A percentile compares a stretch with the other conserved stretches of the same genome.
Evolutionary conservation across 345 rosid species (phyloP).

Genomic region (Eutrema japonicum): DNA sequence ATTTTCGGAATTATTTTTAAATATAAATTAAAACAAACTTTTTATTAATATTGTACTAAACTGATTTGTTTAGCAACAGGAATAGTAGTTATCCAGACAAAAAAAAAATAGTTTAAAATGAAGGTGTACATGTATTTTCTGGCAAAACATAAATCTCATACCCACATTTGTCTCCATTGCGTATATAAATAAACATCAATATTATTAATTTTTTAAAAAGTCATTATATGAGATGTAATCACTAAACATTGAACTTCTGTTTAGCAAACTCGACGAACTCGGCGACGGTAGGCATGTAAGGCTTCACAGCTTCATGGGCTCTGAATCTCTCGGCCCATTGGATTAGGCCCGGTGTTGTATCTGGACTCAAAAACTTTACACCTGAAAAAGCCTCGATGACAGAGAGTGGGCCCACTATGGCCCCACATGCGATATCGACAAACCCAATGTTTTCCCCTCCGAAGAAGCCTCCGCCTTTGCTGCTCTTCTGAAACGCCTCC

Average conservation of each 20-base stretch:
- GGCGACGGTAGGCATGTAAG: constrained; percentile 61
- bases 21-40: too few species aligned
- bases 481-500: constrained; percentile 55
- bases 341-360: constrained; percentile 54
- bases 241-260: constrained; percentile 36
- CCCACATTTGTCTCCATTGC: constrained; percentile 1
- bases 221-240: constrained; percentile 6
- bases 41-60: too few species aligned
- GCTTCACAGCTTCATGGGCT: constrained; percentile 63
- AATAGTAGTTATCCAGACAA: too few species aligned
- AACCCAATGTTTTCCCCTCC: constrained; percentile 70
- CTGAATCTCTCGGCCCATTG: constrained; percentile 63
- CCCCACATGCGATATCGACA: constrained; percentile 67
- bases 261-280: constrained; percentile 52
- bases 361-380: constrained; percentile 49
- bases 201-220: not conserved
- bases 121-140: not conserved
- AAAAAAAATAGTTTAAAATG: too few species aligned
- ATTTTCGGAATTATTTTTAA: too few species aligned
- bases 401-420: constrained; percentile 58
- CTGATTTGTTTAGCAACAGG: too few species aligned
- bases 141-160: not conserved
- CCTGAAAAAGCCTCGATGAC: constrained; percentile 48
- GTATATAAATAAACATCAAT: not conserved
- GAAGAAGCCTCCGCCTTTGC: constrained; percentile 73